Base-by-base conservation (phyloP, 2,329 filamentous ascomycete genomes). In the Diaporthe vaccinii region DNA sequence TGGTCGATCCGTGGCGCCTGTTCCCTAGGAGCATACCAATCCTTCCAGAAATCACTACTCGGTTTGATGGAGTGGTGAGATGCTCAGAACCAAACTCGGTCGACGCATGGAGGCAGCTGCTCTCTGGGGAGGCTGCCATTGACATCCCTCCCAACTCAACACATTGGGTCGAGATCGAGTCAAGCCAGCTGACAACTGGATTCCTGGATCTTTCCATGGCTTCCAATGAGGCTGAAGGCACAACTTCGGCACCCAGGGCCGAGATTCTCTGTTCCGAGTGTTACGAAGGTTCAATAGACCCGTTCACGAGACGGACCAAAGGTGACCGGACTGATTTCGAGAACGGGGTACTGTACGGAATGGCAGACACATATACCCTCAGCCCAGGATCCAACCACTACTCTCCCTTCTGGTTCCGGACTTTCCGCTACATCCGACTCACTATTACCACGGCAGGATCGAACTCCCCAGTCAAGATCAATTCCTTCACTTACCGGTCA, bases 261-360 rank as follows among this genome's bases (percentile, higher is more conserved):
- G 78, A 79, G 41, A 74, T 82, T 20, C 81, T 81, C n/a, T 81
- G 81, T 59, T 81, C 81, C 0, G 82, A 83, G 57, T 81, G 81
- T 20, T 83, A 83, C 68, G 82, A 83, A 67, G 74, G 79, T 44
- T 78, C 79, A 6, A 76, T 79, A 31, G 75, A 77, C 12, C 73
- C 76, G 9, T 31, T 39, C 65, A 71, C 67, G 62, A n/a, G 73
- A 51, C 70, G 76, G 69, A 53, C n/a, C 44, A 2, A 78, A 78
- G 72, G 67, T 5, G 72, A 77, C 46, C 55, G 76, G 22, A 73
- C 74, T 20, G 76, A 77, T 59, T 73, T 41, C 36, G 22, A 57
- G n/a, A 72, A 75, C 15, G 76, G 76, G 1, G 7, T 39, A 20
- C 53, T 77, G 15, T 77, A 77, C 39, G 76, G 76, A 15, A 74